Evolutionary conservation across 768 basidiomycete species (phyloP).

Genomic region (Kwoniella sp.): DNA sequence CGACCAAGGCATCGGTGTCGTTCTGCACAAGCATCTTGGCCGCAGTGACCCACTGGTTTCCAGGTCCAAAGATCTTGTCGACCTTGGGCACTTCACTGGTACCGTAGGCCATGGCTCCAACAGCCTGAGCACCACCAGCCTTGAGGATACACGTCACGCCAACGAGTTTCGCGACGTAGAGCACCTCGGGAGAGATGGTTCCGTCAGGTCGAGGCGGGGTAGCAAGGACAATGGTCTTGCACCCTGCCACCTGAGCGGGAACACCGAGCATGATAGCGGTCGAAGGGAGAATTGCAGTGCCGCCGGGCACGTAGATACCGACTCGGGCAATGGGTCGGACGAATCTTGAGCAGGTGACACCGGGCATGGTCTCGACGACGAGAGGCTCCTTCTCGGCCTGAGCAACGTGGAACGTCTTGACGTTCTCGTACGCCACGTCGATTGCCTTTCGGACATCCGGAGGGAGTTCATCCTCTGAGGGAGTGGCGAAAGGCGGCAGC

Average conservation of each 20-base stretch:
- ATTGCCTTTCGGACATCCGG: constrained; percentile 69
- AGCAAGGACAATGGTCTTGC: constrained; percentile 83
- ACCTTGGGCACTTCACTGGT: constrained; percentile 94
- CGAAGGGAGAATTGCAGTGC: constrained; percentile 90
- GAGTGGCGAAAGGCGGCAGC: constrained; percentile 70
- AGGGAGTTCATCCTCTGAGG: constrained; percentile 53
- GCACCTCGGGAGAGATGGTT: constrained; percentile 88
- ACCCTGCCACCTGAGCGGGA: constrained; percentile 95
- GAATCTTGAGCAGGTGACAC: constrained; percentile 91
- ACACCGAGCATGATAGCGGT: constrained; percentile 98
- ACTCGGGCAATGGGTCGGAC: constrained; percentile 92
- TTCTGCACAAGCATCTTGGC: constrained; percentile 99
- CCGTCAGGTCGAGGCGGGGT: constrained; percentile 95
- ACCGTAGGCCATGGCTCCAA: constrained; percentile 94
- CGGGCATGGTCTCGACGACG: constrained; percentile 93
- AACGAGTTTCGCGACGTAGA: constrained; percentile 89
- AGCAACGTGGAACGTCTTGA: constrained; percentile 83
- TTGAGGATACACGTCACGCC: constrained; percentile 86
- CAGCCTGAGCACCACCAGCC: constrained; percentile 93
- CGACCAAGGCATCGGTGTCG: constrained; percentile 90
- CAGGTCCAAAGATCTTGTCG: constrained; percentile 98
- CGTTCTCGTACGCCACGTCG: constrained; percentile 83
- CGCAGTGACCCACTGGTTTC: constrained; percentile 99
- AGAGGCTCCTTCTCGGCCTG: constrained; percentile 70
- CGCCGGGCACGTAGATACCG: constrained; percentile 94